Conservation (phyloP, 306 rosid species). For the Sphenostylis stenocarpa region DNA sequence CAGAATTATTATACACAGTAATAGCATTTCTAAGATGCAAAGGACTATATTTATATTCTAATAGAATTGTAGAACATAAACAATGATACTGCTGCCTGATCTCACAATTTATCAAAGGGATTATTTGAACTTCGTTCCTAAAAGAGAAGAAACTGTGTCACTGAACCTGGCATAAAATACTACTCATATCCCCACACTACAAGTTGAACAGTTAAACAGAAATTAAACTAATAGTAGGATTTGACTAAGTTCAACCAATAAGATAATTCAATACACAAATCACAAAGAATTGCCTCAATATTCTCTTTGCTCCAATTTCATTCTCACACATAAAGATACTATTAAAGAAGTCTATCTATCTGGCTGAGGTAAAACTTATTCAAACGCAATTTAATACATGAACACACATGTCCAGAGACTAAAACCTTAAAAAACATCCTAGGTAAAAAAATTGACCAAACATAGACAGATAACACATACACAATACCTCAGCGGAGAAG, state of each 20-base stretch:
- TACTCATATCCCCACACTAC: not conserved
- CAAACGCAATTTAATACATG: not conserved
- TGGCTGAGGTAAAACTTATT: not conserved
- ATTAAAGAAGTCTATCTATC: not conserved
- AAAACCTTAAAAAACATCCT: not conserved
- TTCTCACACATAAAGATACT: conserved; percentile 14
- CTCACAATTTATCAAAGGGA: no score
- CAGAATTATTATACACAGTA: not conserved
- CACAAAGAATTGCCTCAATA: not conserved
- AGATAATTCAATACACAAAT: not conserved
- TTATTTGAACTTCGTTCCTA: not conserved
- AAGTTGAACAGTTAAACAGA: no score
- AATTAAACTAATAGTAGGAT: not conserved
- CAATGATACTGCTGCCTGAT: not conserved
- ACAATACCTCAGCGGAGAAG: conserved; percentile 81
- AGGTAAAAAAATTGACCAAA: not conserved
- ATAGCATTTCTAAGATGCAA: no score
- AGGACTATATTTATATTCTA: no score
- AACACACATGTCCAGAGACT: not conserved
- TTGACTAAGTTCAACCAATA: no score
- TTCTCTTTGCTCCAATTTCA: conserved; percentile 11
- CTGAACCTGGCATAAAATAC: not conserved
- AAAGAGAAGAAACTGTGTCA: not conserved
- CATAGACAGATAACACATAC: not conserved
- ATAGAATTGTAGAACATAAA: not conserved